phyloP scores from a whole-genome alignment of 2,329 filamentous ascomycete species.

The Aspergillus transmontanensis region DNA sequence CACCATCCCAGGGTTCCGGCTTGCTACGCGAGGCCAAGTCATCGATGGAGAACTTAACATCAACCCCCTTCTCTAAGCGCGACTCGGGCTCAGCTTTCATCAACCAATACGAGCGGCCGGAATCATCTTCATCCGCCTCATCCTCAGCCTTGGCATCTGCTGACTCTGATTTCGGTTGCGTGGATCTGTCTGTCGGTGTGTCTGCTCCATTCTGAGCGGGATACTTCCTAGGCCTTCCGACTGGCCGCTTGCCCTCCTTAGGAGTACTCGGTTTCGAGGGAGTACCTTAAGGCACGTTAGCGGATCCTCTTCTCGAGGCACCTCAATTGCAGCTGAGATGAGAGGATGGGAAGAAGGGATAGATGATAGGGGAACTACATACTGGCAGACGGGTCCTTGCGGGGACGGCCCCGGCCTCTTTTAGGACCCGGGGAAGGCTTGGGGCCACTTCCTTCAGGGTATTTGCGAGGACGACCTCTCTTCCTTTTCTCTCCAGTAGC shows the following conservation, averaged over 20 bases:
- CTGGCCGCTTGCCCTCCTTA: constrained; percentile 24
- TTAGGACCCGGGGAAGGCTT: constrained; percentile 32
- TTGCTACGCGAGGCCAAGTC: constrained; percentile 72
- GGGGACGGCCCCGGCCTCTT: constrained; percentile 37
- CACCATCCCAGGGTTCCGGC: constrained; percentile 92
- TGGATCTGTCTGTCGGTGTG: constrained; percentile 13
- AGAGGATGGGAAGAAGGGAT: neutral
- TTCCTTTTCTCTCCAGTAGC: constrained; percentile 34
- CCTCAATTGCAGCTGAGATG: neutral
- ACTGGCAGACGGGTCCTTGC: constrained; percentile 27
- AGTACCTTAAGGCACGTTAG: constrained; percentile 15
- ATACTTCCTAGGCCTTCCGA: constrained; percentile 29
- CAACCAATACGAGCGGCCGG: constrained; percentile 66
- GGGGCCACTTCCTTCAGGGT: constrained; percentile 26
- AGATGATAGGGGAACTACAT: neutral
- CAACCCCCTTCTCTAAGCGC: constrained; percentile 80
- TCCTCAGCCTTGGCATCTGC: constrained; percentile 17
- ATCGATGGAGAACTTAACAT: constrained; percentile 93
- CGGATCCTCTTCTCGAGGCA: neutral
- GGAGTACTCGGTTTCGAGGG: constrained; percentile 20
- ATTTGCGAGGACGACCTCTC: constrained; percentile 39
- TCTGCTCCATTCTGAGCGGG: constrained; percentile 20
- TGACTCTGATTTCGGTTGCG: constrained; percentile 21
- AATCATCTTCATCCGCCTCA: constrained; percentile 18
- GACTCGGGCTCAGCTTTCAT: constrained; percentile 89